These are phyloP conservation scores for Claviceps sp. DNA, from an alignment of 2,329 filamentous ascomycete genomes.

Conservation along the genomic window DNA sequence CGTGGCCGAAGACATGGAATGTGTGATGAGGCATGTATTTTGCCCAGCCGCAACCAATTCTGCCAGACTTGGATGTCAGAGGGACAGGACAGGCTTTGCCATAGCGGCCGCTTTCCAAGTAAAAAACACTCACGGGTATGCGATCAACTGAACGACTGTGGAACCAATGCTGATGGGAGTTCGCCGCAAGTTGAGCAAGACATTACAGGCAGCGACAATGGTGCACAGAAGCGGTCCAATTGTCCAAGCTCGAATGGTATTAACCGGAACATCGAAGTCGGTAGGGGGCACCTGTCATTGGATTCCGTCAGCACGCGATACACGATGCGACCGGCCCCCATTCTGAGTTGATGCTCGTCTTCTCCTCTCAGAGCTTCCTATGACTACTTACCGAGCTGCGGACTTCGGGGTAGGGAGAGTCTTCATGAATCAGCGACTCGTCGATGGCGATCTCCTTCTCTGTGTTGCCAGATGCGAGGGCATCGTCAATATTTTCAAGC, in stretches of 20 bases:
- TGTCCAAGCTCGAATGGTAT: slow-evolving; percentile 46
- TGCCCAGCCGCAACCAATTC: slow-evolving; percentile 19
- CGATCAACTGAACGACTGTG: slow-evolving; percentile 40
- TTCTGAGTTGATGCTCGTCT: no score
- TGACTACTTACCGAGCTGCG: slow-evolving; percentile 11
- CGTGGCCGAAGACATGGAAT: slow-evolving; percentile 18
- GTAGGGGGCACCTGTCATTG: slow-evolving; percentile 19
- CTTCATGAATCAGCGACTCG: slow-evolving; percentile 32
- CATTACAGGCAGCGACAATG: slow-evolving; percentile 41
- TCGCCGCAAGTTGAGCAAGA: slow-evolving; percentile 35
- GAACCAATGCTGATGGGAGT: slow-evolving; percentile 38
- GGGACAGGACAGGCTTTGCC: no score
- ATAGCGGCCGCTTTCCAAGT: no score
- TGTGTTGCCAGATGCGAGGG: slow-evolving; percentile 27
- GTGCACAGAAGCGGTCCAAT: slow-evolving; percentile 45
- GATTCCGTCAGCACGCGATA: no score
- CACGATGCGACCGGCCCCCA: no score
- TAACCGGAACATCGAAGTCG: slow-evolving; percentile 33
- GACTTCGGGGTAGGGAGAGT: slow-evolving; percentile 28
- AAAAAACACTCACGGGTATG: slow-evolving; percentile 27
- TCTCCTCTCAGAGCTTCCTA: no score
- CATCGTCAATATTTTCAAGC: slow-evolving; percentile 34
- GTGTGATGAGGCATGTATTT: slow-evolving; percentile 17
- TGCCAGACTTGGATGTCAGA: not conserved
- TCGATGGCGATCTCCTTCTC: slow-evolving; percentile 32